phyloP scores from a whole-genome alignment of 2,329 filamentous ascomycete species.

The Microdochium paspali region DNA sequence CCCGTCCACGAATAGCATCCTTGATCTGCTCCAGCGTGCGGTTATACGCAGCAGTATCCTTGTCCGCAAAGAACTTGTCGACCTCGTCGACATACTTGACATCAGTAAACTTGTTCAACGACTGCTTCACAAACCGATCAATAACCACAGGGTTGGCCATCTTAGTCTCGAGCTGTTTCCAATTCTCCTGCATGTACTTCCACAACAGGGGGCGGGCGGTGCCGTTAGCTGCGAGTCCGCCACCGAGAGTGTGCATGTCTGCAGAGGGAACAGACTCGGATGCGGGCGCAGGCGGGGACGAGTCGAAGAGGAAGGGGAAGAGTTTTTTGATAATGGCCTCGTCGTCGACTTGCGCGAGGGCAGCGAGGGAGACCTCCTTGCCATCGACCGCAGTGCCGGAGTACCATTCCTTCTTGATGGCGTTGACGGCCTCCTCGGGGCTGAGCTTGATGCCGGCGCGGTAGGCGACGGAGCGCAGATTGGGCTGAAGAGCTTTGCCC shows the following conservation, averaged over 20 bases:
- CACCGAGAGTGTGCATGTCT: constrained; percentile 79
- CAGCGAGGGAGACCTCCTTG: constrained; percentile 73
- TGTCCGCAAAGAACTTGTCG: constrained; percentile 71
- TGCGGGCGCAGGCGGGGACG: constrained; percentile 35
- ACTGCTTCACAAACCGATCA: constrained; percentile 77
- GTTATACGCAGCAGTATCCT: constrained; percentile 80
- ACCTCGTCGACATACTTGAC: constrained; percentile 65
- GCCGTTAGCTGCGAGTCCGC: constrained; percentile 62
- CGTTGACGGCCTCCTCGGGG: constrained; percentile 58
- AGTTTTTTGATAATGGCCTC: constrained; percentile 52
- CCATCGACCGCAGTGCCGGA: constrained; percentile 80
- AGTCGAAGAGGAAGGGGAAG: constrained; percentile 71
- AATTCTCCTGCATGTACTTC: constrained; percentile 79
- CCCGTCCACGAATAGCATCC: constrained; percentile 77
- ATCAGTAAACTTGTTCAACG: constrained; percentile 71
- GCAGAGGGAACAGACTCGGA: constrained; percentile 65
- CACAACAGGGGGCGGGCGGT: constrained; percentile 68
- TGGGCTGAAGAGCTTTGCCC: constrained; percentile 64
- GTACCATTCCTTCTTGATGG: constrained; percentile 77
- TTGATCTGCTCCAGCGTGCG: constrained; percentile 76
- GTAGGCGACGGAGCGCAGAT: constrained; percentile 73
- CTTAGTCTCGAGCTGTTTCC: constrained; percentile 61
- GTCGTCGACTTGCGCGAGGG: constrained; percentile 67
- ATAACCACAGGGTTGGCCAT: constrained; percentile 79
- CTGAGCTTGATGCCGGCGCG: constrained; percentile 64